phyloP scores from a whole-genome alignment of 75 land plant genomes.

The Cupressus sempervirens region DNA sequence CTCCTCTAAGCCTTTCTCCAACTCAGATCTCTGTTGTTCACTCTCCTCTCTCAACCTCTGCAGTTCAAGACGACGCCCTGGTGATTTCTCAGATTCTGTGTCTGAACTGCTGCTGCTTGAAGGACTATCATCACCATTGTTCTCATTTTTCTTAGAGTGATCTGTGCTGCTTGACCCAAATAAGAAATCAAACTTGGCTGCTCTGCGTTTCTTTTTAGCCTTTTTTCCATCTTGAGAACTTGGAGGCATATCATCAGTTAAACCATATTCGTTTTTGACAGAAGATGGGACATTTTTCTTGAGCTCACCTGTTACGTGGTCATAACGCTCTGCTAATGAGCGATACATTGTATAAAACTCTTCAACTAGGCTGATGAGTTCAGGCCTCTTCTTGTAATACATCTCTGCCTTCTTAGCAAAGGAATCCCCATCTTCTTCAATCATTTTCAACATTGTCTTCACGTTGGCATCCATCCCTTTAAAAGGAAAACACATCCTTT shows the following conservation, averaged over 20 bases:
- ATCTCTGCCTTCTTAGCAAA: constrained; percentile 83
- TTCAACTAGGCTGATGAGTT: constrained; percentile 57
- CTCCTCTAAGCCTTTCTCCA: constrained; percentile 3
- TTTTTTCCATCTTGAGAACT: constrained; percentile 6
- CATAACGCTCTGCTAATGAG: constrained; percentile 78
- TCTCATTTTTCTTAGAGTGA: not conserved
- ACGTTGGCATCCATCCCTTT: constrained; percentile 68
- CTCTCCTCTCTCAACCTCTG: constrained; percentile 6
- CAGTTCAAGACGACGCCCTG: not conserved
- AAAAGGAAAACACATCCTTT: constrained; percentile 6
- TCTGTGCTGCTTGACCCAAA: constrained; percentile 40
- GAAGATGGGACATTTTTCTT: constrained; percentile 18
- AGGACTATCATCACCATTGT: constrained; percentile 4
- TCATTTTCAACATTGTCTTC: constrained; percentile 61
- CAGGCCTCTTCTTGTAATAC: constrained; percentile 76
- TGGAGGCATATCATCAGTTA: constrained; percentile 5
- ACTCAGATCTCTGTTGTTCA: not conserved
- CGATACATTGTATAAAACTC: constrained; percentile 69
- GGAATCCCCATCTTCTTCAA: constrained; percentile 83
- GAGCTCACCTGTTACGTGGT: constrained; percentile 64
- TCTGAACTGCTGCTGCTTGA: not conserved
- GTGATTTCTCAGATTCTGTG: not conserved
- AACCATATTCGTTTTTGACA: constrained; percentile 11
- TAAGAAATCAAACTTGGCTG: constrained; percentile 54
- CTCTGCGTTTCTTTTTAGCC: constrained; percentile 16